phyloP scores from a whole-genome alignment of 257 asterid genomes.

The Scutellaria minor region DNA sequence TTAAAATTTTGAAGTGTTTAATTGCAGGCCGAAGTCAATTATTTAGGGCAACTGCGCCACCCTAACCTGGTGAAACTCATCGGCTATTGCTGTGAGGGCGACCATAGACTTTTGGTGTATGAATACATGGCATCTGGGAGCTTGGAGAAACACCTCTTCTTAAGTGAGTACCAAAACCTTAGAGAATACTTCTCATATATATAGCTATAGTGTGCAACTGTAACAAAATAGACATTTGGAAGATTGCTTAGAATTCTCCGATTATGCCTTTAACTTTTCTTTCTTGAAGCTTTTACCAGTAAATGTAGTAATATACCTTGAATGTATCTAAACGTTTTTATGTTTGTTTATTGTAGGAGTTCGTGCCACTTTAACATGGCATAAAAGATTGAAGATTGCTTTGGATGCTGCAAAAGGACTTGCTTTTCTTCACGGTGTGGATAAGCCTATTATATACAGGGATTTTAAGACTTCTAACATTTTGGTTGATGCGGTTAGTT shows the following conservation, averaged over 20 bases:
- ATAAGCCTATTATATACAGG: conserved; percentile 85
- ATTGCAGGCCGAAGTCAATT: conserved; percentile 93
- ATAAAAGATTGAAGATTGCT: conserved; percentile 80
- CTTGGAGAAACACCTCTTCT: conserved; percentile 84
- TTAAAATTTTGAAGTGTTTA: conserved; percentile 22
- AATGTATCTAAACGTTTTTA: background rate
- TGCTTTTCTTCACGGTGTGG: conserved; percentile 95
- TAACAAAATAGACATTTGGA: conserved; percentile 4
- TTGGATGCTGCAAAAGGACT: conserved; percentile 96
- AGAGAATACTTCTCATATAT: conserved; percentile 1
- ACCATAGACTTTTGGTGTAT: conserved; percentile 83
- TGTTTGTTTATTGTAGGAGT: conserved; percentile 58
- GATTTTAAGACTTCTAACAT: conserved; percentile 93
- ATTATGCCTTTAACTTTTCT: background rate
- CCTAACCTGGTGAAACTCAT: conserved; percentile 84
- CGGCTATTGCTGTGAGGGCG: conserved; percentile 92
- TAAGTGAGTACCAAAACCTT: conserved; percentile 57
- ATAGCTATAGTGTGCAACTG: background rate
- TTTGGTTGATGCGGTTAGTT: conserved; percentile 82
- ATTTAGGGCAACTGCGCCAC: conserved; percentile 85
- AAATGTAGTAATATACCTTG: conserved; percentile 1
- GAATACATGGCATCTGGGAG: conserved; percentile 97
- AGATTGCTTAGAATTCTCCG: background rate
- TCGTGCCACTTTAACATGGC: conserved; percentile 74
- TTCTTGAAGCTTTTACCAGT: background rate